Evolutionary conservation across 2,329 filamentous ascomycete genomes (phyloP).

Genomic region (Gnomoniopsis smithogilvyi): DNA sequence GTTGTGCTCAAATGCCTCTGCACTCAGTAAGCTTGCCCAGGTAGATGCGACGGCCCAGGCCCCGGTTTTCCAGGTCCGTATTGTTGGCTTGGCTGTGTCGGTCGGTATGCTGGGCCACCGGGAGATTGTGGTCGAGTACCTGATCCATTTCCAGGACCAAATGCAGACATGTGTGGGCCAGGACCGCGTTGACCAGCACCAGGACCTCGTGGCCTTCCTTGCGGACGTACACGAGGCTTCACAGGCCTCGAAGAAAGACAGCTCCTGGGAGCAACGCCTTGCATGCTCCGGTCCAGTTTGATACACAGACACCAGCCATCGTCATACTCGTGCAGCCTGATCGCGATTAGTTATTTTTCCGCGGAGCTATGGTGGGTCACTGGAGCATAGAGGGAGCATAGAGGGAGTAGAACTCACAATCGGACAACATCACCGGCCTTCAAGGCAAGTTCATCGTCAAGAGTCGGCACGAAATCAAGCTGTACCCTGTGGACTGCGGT

Average conservation of each 20-base stretch:
- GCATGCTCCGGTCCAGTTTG: slow-evolving; percentile 81
- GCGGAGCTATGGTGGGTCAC: too few species aligned
- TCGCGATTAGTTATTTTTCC: neutral
- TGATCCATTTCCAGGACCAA: slow-evolving; percentile 30
- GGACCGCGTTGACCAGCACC: slow-evolving; percentile 30
- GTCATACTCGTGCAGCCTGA: slow-evolving; percentile 81
- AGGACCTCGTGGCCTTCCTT: slow-evolving; percentile 38
- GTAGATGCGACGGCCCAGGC: slow-evolving; percentile 27
- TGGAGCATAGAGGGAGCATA: neutral
- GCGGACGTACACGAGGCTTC: slow-evolving; percentile 66
- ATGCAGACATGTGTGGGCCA: slow-evolving; percentile 22
- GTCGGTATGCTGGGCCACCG: slow-evolving; percentile 31
- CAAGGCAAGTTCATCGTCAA: slow-evolving; percentile 88
- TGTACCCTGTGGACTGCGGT: slow-evolving; percentile 84
- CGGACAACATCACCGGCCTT: slow-evolving; percentile 79
- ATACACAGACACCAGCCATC: slow-evolving; percentile 97
- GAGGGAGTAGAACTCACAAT: slow-evolving; percentile 36
- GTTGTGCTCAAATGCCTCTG: neutral
- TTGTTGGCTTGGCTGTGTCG: neutral
- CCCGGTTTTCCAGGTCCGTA: neutral
- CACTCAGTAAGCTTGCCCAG: slow-evolving; percentile 48
- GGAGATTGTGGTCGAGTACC: slow-evolving; percentile 37
- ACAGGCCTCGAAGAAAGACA: slow-evolving; percentile 90
- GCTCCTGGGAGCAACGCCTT: slow-evolving; percentile 90
- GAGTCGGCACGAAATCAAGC: slow-evolving; percentile 87